A percentile compares a stretch with the other conserved stretches of the same genome.
phyloP scores from a whole-genome alignment of 208 protist species.

The Polymyxa betae region DNA sequence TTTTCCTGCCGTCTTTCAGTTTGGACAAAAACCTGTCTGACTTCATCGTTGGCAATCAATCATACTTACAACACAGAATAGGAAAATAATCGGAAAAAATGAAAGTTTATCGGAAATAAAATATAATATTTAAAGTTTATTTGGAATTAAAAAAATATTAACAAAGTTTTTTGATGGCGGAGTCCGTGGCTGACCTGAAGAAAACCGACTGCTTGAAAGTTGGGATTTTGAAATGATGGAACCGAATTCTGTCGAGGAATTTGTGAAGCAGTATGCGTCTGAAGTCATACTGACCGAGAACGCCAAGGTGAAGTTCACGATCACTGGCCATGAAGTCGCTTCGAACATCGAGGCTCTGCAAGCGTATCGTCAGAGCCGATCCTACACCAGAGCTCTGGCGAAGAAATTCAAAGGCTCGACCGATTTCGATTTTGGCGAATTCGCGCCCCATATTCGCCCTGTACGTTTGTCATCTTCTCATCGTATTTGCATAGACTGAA shows the following conservation, averaged over 20 bases:
- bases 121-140: too few relatives aligned
- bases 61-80: too few relatives aligned
- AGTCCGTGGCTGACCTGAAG: neutral
- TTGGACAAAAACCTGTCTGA: too few relatives aligned
- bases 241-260: neutral
- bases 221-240: neutral
- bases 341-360: neutral
- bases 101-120: too few relatives aligned
- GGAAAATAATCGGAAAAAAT: too few relatives aligned
- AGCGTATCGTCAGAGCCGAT: neutral
- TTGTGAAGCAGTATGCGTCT: neutral
- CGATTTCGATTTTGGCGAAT: slow-evolving; percentile 50
- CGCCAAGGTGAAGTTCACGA: neutral
- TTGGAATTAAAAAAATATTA: too few relatives aligned
- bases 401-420: neutral
- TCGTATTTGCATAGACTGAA: neutral
- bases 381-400: neutral
- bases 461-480: neutral
- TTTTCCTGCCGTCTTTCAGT: too few relatives aligned
- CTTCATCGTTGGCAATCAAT: too few relatives aligned
- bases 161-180: neutral
- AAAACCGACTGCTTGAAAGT: neutral
- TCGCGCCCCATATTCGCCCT: neutral
- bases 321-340: slow-evolving; percentile 9
- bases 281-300: neutral